Conservation (phyloP, 1,139 yeast genomes). For the Zygotorulaspora mrakii region DNA sequence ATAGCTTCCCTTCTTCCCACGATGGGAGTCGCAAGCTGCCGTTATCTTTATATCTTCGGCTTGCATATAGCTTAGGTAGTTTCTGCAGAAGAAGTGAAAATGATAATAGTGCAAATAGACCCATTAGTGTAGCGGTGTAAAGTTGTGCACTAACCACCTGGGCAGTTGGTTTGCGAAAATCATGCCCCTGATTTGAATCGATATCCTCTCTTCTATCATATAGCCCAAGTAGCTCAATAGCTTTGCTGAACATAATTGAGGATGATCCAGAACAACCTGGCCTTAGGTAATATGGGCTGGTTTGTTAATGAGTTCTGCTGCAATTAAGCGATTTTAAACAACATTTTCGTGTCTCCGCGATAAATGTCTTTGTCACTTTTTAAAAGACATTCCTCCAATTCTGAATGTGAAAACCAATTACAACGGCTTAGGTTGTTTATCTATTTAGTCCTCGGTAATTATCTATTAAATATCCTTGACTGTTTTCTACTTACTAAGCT, state of each 20-base stretch:
- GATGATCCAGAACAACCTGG: no score
- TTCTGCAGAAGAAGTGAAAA: constrained; percentile 62
- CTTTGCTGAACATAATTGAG: background rate
- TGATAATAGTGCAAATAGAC: constrained; percentile 57
- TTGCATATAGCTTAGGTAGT: constrained; percentile 71
- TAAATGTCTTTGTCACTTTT: no score
- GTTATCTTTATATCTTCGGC: constrained; percentile 41
- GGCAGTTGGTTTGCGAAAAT: constrained; percentile 43
- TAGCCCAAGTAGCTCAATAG: constrained; percentile 1
- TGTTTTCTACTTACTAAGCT: no score
- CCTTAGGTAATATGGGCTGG: no score
- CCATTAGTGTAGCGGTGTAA: constrained; percentile 58
- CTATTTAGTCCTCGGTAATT: background rate
- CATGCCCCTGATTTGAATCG: constrained; percentile 25
- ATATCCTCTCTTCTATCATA: background rate
- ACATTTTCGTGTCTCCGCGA: constrained; percentile 3
- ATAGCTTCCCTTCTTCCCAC: constrained; percentile 51
- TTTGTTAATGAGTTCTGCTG: background rate
- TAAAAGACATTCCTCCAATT: no score
- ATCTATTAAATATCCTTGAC: background rate
- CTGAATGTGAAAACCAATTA: no score
- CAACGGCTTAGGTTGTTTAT: no score
- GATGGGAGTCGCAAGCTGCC: constrained; percentile 39
- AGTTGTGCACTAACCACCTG: constrained; percentile 49
- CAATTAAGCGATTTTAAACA: background rate